Evolutionary conservation across 176 grass and related monocot genomes (phyloP).

Genomic region (Cenchrus americanus): DNA sequence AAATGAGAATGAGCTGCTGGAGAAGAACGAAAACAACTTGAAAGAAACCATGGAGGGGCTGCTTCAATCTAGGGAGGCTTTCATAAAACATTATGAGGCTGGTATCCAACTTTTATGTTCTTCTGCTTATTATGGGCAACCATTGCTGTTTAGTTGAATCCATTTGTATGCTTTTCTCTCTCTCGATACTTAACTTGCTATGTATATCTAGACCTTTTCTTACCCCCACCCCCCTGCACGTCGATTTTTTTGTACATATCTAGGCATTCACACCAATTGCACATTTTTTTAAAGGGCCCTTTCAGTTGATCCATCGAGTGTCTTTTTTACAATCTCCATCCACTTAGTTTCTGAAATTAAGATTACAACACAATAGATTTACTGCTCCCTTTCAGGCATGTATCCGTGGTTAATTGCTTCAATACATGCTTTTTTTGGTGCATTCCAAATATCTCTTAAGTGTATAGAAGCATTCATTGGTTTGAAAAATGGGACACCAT

Average conservation of each 20-base stretch:
- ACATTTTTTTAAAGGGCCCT: not conserved
- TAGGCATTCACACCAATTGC: not conserved
- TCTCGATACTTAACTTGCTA: conserved; percentile 4
- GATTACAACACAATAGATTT: not conserved
- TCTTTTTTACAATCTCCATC: not conserved
- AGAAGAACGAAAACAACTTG: conserved; percentile 67
- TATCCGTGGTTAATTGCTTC: not conserved
- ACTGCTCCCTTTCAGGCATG: not conserved
- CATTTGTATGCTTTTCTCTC: not conserved
- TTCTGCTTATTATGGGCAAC: not conserved
- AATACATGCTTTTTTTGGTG: not conserved
- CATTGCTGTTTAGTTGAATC: not conserved
- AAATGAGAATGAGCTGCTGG: conserved; percentile 72
- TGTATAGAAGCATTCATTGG: not conserved
- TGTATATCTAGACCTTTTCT: not conserved
- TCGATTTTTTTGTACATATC: too few relatives aligned
- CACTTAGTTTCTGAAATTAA: not conserved
- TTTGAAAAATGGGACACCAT: not conserved
- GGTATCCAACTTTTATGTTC: conserved; percentile 12
- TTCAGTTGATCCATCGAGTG: not conserved
- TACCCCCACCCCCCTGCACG: too few relatives aligned
- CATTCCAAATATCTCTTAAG: not conserved
- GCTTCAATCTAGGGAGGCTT: conserved; percentile 76
- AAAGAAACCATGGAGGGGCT: conserved; percentile 69
- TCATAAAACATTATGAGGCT: conserved; percentile 74